Evolutionary conservation across 2,329 filamentous ascomycete genomes (phyloP).

Genomic region (Pyrenophora seminiperda): DNA sequence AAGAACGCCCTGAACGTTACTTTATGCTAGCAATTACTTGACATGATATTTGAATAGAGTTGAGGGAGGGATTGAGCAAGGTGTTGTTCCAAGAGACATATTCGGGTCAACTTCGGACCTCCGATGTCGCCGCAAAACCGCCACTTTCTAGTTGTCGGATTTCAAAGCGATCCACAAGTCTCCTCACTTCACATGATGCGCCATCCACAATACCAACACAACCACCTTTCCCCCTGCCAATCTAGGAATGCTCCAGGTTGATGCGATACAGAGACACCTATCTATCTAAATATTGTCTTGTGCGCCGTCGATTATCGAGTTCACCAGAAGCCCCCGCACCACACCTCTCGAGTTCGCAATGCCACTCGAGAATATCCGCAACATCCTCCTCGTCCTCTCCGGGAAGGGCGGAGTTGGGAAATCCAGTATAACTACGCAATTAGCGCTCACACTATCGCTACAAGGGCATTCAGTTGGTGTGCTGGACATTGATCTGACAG

Average conservation of each 20-base stretch:
- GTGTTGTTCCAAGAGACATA: background rate
- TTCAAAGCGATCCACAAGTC: constrained; percentile 38
- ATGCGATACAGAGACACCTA: background rate
- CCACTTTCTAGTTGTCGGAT: constrained; percentile 34
- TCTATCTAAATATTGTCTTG: background rate
- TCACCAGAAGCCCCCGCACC: background rate
- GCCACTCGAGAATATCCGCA: constrained; percentile 73
- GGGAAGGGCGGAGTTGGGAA: constrained; percentile 98
- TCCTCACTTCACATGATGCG: constrained; percentile 26
- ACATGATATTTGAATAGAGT: background rate
- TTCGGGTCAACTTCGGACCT: constrained; percentile 19
- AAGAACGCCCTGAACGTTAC: too few species aligned
- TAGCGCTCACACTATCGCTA: constrained; percentile 85
- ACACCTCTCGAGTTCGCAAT: constrained; percentile 52
- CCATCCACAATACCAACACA: constrained; percentile 7
- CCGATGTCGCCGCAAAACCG: constrained; percentile 35
- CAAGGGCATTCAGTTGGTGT: constrained; percentile 90
- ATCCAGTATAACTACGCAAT: constrained; percentile 95
- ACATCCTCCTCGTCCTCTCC: constrained; percentile 83
- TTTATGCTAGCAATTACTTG: too few species aligned
- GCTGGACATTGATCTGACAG: constrained; percentile 93
- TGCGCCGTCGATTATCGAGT: background rate
- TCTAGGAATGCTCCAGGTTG: background rate
- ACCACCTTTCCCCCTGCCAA: background rate
- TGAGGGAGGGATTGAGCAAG: too few species aligned